phyloP scores from a whole-genome alignment of 2,329 filamentous ascomycete genomes.

The Hypocreales sp. region DNA sequence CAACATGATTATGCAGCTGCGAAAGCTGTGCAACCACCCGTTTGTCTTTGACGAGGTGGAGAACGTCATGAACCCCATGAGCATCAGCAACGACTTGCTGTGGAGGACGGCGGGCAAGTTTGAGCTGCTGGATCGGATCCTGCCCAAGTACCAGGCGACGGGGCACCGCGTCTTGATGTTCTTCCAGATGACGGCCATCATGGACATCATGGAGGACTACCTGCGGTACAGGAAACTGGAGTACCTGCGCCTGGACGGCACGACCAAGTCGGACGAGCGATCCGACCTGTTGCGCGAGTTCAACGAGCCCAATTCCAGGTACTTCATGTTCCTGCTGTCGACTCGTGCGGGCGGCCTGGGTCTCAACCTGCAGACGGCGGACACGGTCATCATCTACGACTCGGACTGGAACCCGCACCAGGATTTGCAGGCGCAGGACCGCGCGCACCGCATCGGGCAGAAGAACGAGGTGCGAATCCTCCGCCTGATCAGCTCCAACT shows the following conservation, averaged over 20 bases:
- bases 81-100: conserved; percentile 76
- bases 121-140: conserved; percentile 77
- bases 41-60: conserved; percentile 98
- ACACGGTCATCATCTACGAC: conserved; percentile 99
- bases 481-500: conserved; percentile 88
- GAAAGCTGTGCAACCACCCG: conserved; percentile 97
- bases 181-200: conserved; percentile 99
- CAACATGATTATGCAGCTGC: conserved; percentile 99
- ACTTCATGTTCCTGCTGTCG: conserved; percentile 97
- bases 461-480: conserved; percentile 98
- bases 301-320: conserved; percentile 79
- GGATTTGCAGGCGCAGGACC: conserved; percentile 97
- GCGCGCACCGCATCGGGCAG: conserved; percentile 98
- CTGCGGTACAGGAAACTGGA: conserved; percentile 67
- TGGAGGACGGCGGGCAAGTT: conserved; percentile 98
- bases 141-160: conserved; percentile 84
- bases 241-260: conserved; percentile 88
- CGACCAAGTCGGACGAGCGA: conserved; percentile 93
- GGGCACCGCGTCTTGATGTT: conserved; percentile 98
- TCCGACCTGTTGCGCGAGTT: conserved; percentile 80
- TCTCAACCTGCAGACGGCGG: conserved; percentile 91
- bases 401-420: conserved; percentile 99
- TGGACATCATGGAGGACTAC: conserved; percentile 99
- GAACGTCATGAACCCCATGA: conserved; percentile 89
- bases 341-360: conserved; percentile 96